phyloP scores from a whole-genome alignment of 768 basidiomycete species.

The Mycena latifolia region DNA sequence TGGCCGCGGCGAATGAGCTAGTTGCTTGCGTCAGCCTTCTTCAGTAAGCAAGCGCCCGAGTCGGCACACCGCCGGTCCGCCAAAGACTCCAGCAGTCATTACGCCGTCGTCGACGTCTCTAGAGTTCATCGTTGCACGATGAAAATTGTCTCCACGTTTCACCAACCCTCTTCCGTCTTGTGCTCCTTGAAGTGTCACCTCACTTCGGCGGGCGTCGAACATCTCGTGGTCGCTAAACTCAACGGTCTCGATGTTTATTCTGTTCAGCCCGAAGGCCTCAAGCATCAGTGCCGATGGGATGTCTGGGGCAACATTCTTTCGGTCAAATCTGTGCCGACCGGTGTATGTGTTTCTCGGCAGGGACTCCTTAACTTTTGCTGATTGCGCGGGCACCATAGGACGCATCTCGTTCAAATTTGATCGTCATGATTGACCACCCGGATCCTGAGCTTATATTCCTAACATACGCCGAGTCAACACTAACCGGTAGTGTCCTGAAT shows the following conservation, averaged over 20 bases:
- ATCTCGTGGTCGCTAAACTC: constrained; percentile 77
- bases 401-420: constrained; percentile 60
- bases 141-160: constrained; percentile 82
- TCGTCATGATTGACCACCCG: constrained; percentile 82
- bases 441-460: constrained; percentile 80
- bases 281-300: constrained; percentile 68
- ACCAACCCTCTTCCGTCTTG: constrained; percentile 78
- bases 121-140: constrained; percentile 43
- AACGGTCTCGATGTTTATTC: constrained; percentile 79
- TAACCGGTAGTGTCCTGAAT: constrained; percentile 51
- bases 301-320: constrained; percentile 78
- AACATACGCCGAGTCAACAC: constrained; percentile 55
- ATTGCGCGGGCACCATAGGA: constrained; percentile 39
- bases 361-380: constrained; percentile 16
- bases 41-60: too few relatives aligned
- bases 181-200: constrained; percentile 78
- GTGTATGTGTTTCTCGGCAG: constrained; percentile 51
- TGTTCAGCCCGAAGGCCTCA: constrained; percentile 69
- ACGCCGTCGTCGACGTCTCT: too few relatives aligned
- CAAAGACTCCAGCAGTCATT: too few relatives aligned
- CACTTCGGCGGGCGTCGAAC: constrained; percentile 64
- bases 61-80: too few relatives aligned
- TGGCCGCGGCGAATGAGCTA: too few relatives aligned
- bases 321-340: constrained; percentile 65
- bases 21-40: too few relatives aligned